phyloP scores from a whole-genome alignment of 2,329 filamentous ascomycete species.

The Microdochium bolleyi region DNA sequence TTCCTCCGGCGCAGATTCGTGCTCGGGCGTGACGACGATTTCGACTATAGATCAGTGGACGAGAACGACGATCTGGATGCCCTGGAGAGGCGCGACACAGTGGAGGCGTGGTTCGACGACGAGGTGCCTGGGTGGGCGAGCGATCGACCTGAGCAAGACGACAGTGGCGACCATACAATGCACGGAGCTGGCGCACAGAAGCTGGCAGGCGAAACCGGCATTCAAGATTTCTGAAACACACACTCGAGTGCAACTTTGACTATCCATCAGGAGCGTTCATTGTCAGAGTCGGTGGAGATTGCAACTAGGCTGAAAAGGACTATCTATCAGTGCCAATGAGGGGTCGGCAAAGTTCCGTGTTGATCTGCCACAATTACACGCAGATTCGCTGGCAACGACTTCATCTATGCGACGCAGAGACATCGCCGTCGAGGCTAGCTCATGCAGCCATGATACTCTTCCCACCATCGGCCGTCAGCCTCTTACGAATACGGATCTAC shows the following conservation, averaged over 20 bases:
- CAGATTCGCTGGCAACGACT: not conserved
- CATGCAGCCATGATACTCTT: slow-evolving; percentile 23
- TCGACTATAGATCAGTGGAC: slow-evolving; percentile 69
- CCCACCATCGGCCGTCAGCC: slow-evolving; percentile 34
- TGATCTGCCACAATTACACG: not conserved
- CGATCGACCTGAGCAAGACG: slow-evolving; percentile 25
- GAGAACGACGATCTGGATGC: slow-evolving; percentile 63
- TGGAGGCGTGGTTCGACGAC: slow-evolving; percentile 75
- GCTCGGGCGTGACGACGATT: slow-evolving; percentile 65
- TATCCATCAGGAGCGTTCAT: not conserved
- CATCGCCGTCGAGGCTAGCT: not conserved
- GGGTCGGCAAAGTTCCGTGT: not conserved
- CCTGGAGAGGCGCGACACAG: slow-evolving; percentile 47
- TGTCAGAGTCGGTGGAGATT: not conserved
- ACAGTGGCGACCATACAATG: slow-evolving; percentile 14
- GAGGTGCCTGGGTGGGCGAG: slow-evolving; percentile 64
- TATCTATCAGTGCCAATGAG: not conserved
- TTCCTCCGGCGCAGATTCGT: slow-evolving; percentile 71
- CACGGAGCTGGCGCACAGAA: slow-evolving; percentile 13
- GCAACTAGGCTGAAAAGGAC: not conserved
- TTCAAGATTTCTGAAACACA: slow-evolving; percentile 56
- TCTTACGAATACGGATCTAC: slow-evolving; percentile 26
- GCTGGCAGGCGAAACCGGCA: slow-evolving; percentile 54
- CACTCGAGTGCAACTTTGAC: not conserved
- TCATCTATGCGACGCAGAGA: not conserved